A percentile compares a stretch with the other conserved stretches of the same genome.
These are phyloP conservation scores for Cupressus sempervirens DNA, from an alignment of 75 land plant species.

Conservation along the genomic window DNA sequence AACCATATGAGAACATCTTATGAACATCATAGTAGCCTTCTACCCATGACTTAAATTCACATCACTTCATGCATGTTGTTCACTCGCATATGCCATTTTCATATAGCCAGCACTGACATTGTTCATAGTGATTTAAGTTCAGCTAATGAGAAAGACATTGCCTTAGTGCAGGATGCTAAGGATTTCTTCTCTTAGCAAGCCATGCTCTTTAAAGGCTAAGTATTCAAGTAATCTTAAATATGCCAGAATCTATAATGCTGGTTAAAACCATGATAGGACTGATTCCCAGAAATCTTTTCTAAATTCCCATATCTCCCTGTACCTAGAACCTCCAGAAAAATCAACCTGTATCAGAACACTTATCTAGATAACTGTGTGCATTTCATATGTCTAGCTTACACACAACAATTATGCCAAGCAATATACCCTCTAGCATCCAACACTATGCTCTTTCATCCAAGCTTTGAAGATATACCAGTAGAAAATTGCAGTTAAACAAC, in stretches of 20 bases:
- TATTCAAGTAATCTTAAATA: neutral
- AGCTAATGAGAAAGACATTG: neutral
- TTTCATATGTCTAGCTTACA: neutral
- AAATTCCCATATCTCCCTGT: neutral
- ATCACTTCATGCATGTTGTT: neutral
- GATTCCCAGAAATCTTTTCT: neutral
- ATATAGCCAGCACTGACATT: neutral
- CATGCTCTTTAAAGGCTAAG: neutral
- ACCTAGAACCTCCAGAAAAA: neutral
- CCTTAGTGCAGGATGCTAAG: neutral
- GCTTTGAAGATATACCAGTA: neutral
- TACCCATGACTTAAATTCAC: neutral
- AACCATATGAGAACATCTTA: neutral
- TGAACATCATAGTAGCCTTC: neutral
- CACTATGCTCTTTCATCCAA: neutral
- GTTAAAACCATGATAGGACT: neutral
- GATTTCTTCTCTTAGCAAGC: neutral
- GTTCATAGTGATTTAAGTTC: neutral
- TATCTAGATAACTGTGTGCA: neutral
- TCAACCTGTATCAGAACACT: neutral
- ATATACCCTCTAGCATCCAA: neutral
- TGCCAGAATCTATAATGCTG: neutral
- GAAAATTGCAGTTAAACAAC: neutral
- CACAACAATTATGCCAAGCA: neutral
- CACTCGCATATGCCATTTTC: neutral